A percentile compares a stretch with the other conserved stretches of the same genome.
Evolutionary conservation across 371 early-diverging fungal genomes (phyloP).

Genomic region (Mucor velutinosus): DNA sequence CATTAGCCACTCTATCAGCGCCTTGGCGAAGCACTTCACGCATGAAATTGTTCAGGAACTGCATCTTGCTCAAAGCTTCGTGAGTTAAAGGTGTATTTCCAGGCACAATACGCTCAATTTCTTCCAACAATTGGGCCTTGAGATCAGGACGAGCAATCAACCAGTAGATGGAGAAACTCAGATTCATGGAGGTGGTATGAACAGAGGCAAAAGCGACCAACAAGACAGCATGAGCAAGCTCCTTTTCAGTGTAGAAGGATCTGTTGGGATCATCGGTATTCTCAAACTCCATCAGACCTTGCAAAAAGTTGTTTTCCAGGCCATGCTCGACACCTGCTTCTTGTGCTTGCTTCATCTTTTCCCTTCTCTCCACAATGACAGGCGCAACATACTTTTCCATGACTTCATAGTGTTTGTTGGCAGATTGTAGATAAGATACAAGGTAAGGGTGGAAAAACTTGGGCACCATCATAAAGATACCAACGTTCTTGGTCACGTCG

Average conservation of each 20-base stretch:
- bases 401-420: slow-evolving; percentile 22
- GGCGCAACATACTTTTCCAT: slow-evolving; percentile 34
- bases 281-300: slow-evolving; percentile 30
- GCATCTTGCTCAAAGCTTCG: slow-evolving; percentile 31
- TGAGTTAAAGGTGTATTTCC: slow-evolving; percentile 24
- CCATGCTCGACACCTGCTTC: slow-evolving; percentile 9
- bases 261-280: slow-evolving; percentile 22
- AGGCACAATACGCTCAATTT: slow-evolving; percentile 32
- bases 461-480: slow-evolving; percentile 25
- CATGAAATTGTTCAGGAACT: slow-evolving; percentile 34
- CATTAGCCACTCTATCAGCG: slow-evolving; percentile 31
- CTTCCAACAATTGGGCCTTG: slow-evolving; percentile 16
- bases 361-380: slow-evolving; percentile 21
- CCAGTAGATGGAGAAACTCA: slow-evolving; percentile 33
- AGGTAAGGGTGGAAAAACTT: slow-evolving; percentile 24
- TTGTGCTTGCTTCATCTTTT: slow-evolving; percentile 11
- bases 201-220: slow-evolving; percentile 46
- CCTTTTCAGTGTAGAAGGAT: slow-evolving; percentile 6
- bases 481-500: slow-evolving; percentile 34
- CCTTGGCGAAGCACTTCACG: slow-evolving; percentile 42
- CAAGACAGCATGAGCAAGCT: slow-evolving; percentile 27
- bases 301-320: slow-evolving; percentile 25
- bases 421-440: slow-evolving; percentile 27
- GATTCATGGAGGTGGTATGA: slow-evolving; percentile 35
- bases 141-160: slow-evolving; percentile 41